These are phyloP conservation scores for Ogataea methylovora DNA, from an alignment of 805 yeast species.

Conservation along the genomic window DNA sequence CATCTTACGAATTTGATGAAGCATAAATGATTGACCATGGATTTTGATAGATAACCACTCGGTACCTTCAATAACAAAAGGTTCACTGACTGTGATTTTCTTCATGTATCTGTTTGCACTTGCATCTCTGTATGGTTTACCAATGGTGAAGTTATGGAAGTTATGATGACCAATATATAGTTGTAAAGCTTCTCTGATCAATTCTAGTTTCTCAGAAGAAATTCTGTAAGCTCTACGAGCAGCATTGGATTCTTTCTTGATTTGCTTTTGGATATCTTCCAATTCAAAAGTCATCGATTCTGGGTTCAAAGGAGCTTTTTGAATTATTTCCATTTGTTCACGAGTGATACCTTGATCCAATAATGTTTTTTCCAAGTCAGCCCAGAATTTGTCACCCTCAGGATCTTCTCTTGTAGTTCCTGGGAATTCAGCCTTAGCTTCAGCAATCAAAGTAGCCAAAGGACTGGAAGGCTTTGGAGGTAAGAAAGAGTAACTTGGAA, in stretches of 20 bases:
- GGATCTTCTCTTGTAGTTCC: constrained; percentile 52
- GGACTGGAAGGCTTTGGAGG: constrained; percentile 81
- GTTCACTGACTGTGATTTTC: constrained; percentile 69
- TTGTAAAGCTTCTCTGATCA: constrained; percentile 61
- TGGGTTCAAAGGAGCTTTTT: constrained; percentile 28
- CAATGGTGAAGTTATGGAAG: constrained; percentile 43
- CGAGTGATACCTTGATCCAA: constrained; percentile 31
- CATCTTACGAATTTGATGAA: constrained; percentile 97
- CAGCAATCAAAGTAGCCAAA: constrained; percentile 51
- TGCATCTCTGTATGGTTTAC: constrained; percentile 71
- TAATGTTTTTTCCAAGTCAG: constrained; percentile 31
- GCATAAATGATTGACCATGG: constrained; percentile 97
- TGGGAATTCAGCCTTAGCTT: constrained; percentile 46
- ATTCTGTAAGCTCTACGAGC: constrained; percentile 67
- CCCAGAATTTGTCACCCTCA: constrained; percentile 78
- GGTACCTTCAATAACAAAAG: constrained; percentile 85
- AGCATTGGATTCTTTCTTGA: constrained; percentile 57
- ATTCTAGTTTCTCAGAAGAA: constrained; percentile 49
- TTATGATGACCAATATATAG: constrained; percentile 83
- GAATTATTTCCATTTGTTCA: constrained; percentile 28
- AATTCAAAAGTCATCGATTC: constrained; percentile 28
- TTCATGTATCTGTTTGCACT: constrained; percentile 83
- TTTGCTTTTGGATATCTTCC: constrained; percentile 31
- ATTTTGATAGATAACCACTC: constrained; percentile 96
- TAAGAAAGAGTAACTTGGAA: constrained; percentile 85